phyloP scores from a whole-genome alignment of 176 grass and related monocot species.

The Metroxylon sagu region DNA sequence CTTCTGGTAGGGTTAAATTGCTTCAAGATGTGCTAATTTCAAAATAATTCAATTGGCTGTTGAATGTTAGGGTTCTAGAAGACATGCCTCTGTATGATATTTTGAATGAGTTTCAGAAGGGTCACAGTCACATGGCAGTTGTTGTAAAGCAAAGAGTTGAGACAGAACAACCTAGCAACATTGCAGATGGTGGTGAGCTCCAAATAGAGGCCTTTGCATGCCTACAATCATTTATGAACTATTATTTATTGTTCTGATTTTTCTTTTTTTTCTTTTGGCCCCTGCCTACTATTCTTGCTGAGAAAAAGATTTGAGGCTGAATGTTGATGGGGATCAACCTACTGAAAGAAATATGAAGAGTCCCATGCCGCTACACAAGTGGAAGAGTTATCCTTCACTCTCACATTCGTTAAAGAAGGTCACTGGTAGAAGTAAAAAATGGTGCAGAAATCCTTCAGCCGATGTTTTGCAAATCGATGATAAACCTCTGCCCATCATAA shows the following conservation, averaged over 20 bases:
- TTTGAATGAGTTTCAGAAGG: constrained; percentile 97
- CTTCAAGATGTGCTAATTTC: no score
- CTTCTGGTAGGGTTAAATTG: no score
- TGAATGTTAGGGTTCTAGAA: constrained; percentile 58
- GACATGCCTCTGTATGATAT: constrained; percentile 96
- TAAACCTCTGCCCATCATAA: constrained; percentile 40
- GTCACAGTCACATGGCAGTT: constrained; percentile 96
- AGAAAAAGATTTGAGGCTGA: constrained; percentile 49
- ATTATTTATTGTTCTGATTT: not conserved
- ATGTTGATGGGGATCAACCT: constrained; percentile 40
- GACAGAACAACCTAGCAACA: constrained; percentile 15
- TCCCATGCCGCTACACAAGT: constrained; percentile 25
- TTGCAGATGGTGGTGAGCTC: constrained; percentile 26
- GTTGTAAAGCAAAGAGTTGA: constrained; percentile 46
- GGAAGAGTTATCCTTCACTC: constrained; percentile 48
- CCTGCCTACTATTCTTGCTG: not conserved
- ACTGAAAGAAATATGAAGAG: constrained; percentile 36
- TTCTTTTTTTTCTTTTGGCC: not conserved
- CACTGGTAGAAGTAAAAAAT: constrained; percentile 39
- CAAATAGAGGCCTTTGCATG: constrained; percentile 11
- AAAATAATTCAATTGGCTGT: not conserved
- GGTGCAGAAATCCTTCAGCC: constrained; percentile 39
- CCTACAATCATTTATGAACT: not conserved
- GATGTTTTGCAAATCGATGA: constrained; percentile 64
- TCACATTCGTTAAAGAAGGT: constrained; percentile 30